phyloP scores from a whole-genome alignment of 139 green algal genomes.

The Tetradesmus lagerheimii region DNA sequence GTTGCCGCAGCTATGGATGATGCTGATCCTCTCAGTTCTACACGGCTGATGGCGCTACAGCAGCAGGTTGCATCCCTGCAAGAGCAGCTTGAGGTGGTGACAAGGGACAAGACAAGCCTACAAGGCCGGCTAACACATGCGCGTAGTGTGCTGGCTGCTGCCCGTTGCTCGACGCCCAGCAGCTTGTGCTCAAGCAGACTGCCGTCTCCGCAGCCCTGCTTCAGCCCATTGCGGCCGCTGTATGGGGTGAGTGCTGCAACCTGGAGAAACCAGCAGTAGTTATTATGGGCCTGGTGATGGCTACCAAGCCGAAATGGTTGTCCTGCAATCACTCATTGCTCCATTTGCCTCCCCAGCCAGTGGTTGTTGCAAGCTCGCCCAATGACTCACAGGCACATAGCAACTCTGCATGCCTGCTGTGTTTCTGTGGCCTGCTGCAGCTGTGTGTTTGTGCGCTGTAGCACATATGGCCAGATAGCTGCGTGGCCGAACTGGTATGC shows the following conservation, averaged over 20 bases:
- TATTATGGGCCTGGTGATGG: too few species aligned
- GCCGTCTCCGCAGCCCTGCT: neutral
- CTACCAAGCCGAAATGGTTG: too few species aligned
- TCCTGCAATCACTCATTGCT: too few species aligned
- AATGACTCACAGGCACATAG: too few species aligned
- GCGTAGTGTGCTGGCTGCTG: constrained; percentile 35
- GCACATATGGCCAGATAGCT: too few species aligned
- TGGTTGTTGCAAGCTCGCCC: too few species aligned
- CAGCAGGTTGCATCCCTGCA: constrained; percentile 1
- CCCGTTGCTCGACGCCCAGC: constrained; percentile 20
- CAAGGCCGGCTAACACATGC: neutral
- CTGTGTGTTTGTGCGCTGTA: too few species aligned
- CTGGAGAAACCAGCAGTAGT: too few species aligned
- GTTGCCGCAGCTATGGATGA: neutral
- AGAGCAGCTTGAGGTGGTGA: constrained; percentile 1
- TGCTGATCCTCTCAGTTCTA: neutral
- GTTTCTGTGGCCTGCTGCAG: too few species aligned
- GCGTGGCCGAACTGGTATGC: too few species aligned
- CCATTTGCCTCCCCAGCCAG: too few species aligned
- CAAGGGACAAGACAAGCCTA: neutral
- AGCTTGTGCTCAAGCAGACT: constrained; percentile 29
- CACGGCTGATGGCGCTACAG: neutral
- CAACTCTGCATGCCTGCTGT: too few species aligned
- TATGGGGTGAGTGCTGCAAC: constrained; percentile 19
- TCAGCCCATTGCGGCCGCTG: constrained; percentile 7